phyloP scores from a whole-genome alignment of 1,284 basidiomycete genomes.

The Acaromyces ingoldii region DNA sequence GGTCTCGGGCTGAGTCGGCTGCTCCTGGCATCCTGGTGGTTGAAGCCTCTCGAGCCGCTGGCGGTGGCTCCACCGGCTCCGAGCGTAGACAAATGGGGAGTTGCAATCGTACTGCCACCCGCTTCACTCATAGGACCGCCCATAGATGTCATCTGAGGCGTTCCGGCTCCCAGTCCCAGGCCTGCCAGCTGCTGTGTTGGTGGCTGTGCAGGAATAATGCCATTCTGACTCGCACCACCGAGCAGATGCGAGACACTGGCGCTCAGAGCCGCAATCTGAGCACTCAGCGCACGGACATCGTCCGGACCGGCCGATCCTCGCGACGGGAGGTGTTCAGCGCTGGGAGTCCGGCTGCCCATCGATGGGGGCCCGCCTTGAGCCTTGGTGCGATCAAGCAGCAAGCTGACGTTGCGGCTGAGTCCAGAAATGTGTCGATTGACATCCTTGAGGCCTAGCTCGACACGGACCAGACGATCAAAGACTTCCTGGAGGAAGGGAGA shows the following conservation, averaged over 20 bases:
- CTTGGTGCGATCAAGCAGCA: slow-evolving; percentile 63
- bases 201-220: slow-evolving; percentile 4
- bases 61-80: slow-evolving; percentile 10
- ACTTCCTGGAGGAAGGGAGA: slow-evolving; percentile 64
- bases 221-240: slow-evolving; percentile 4
- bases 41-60: slow-evolving; percentile 16
- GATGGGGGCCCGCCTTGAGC: slow-evolving; percentile 14
- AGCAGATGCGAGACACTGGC: slow-evolving; percentile 37
- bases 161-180: slow-evolving; percentile 19
- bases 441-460: slow-evolving; percentile 66
- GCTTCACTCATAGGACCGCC: too few species aligned
- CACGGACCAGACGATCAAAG: slow-evolving; percentile 67
- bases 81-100: slow-evolving; percentile 18
- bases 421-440: slow-evolving; percentile 69
- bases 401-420: slow-evolving; percentile 68
- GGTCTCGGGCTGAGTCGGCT: slow-evolving; percentile 11
- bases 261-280: slow-evolving; percentile 29
- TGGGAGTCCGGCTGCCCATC: slow-evolving; percentile 2
- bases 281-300: slow-evolving; percentile 31
- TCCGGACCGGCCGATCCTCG: slow-evolving; percentile 12
- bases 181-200: slow-evolving; percentile 13
- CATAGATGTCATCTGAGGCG: slow-evolving; percentile 14
- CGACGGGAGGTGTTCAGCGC: not conserved
- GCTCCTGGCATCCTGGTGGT: slow-evolving; percentile 2
- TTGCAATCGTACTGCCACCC: slow-evolving; percentile 16